Evolutionary conservation across 2,329 filamentous ascomycete genomes (phyloP), one percentile per base, ranked within the genome.

Genomic region (Colletotrichum sojae): DNA sequence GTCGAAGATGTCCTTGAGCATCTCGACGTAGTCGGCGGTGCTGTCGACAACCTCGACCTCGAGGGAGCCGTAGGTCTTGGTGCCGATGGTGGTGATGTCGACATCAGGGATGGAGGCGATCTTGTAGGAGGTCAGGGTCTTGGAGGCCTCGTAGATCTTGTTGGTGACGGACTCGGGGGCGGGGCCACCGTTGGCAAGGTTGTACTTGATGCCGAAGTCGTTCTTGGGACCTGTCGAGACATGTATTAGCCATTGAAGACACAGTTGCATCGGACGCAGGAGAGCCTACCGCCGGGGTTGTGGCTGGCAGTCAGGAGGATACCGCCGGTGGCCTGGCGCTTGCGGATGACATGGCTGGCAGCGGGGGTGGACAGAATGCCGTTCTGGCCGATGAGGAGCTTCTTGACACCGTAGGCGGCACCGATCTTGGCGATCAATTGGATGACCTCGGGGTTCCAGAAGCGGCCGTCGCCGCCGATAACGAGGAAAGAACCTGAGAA

Each of bases 161-260:
- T 99, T 97, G 74, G 96, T 99, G 73, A 99, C 94, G 63, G 93
- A 92, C 83, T 99, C 96, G 68, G 96, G 96, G 65, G 96, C 96
- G 51, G 96, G 96, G 65, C 95, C 96, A 76, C 96, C 96, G 78
- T 99, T 98, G 81, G 94, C 87, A 69, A 99, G 88, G 88, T 99
- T 99, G 89, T 99, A 99, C 86, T 99, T 99, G 91, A 99, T 99
- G 76, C 96, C 96, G 77, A 99, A 99, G 83, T 99, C 96, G 80
- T 96, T 92, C 75, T 90, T 92, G 71, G 96, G 96, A 59, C 95
- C 94, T 97, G 75, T 51, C 3, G 13, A 36, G 63, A 22, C 25
- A 52, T 49, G 49, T 9, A 43, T 74, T 63, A 67, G 63, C 59
- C 46, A 59, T 6, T 8, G 18, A 40, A 22, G 20, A 22, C 48